These are phyloP conservation scores for Cryptococcus maquisensis DNA, from an alignment of 1,284 basidiomycete species.

Conservation along the genomic window DNA sequence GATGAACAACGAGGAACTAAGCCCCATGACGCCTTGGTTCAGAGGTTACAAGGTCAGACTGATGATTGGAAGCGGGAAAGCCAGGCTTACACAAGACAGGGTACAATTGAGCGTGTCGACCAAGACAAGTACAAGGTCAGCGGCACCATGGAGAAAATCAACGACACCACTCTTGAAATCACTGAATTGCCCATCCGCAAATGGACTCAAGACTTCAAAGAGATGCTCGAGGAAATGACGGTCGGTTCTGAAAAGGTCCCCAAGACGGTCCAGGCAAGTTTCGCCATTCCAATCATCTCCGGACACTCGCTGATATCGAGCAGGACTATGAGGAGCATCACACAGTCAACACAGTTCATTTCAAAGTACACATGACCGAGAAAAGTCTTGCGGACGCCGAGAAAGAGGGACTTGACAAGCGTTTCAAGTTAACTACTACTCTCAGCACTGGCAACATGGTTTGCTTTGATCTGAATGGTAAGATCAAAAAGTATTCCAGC, in stretches of 20 bases:
- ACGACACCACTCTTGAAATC: constrained; percentile 87
- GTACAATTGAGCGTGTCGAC: constrained; percentile 71
- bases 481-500: constrained; percentile 88
- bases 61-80: background rate
- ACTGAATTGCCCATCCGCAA: constrained; percentile 92
- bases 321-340: constrained; percentile 96
- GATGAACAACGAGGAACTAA: constrained; percentile 80
- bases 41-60: constrained; percentile 66
- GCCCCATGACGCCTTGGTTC: constrained; percentile 94
- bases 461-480: constrained; percentile 91
- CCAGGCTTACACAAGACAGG: constrained; percentile 51
- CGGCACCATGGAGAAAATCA: constrained; percentile 71
- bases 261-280: constrained; percentile 52
- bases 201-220: constrained; percentile 94
- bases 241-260: constrained; percentile 59
- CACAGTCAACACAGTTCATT: constrained; percentile 88
- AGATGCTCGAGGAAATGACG: constrained; percentile 70
- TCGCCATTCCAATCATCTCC: background rate
- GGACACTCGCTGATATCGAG: background rate
- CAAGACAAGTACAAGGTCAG: constrained; percentile 84
- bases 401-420: constrained; percentile 80
- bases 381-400: constrained; percentile 83
- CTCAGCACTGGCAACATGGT: constrained; percentile 96
- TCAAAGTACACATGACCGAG: constrained; percentile 74
- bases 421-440: constrained; percentile 82